Conservation (phyloP, 2,329 filamentous ascomycete genomes). For the Ophiostoma ulmi region DNA sequence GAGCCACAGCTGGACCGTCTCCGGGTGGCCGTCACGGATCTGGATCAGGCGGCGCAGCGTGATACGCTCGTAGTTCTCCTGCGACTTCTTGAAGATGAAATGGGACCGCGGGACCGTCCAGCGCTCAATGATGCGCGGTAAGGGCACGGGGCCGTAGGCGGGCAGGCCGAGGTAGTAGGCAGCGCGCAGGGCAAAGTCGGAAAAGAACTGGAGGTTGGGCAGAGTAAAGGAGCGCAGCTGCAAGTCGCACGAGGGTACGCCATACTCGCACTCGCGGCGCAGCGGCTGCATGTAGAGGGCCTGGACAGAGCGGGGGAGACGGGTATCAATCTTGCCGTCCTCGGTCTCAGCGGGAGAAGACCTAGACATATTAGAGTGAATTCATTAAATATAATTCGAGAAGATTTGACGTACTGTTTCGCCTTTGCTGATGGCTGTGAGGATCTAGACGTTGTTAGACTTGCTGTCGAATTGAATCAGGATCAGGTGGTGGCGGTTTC, state of each 20-base stretch:
- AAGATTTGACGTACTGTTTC: neutral
- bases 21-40: slow-evolving; percentile 84
- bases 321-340: slow-evolving; percentile 32
- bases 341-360: neutral
- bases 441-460: slow-evolving; percentile 9
- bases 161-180: slow-evolving; percentile 90
- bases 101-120: slow-evolving; percentile 88
- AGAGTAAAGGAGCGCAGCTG: slow-evolving; percentile 88
- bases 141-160: slow-evolving; percentile 75
- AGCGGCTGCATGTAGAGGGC: slow-evolving; percentile 82
- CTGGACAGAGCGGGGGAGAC: slow-evolving; percentile 74
- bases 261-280: slow-evolving; percentile 66
- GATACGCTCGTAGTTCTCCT: slow-evolving; percentile 95
- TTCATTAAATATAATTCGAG: neutral
- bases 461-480: neutral
- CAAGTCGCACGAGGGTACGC: slow-evolving; percentile 80
- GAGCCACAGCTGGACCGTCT: slow-evolving; percentile 86
- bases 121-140: slow-evolving; percentile 80
- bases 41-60: slow-evolving; percentile 83
- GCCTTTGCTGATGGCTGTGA: neutral
- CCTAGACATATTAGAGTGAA: neutral
- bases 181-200: slow-evolving; percentile 88
- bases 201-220: slow-evolving; percentile 87
- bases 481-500: neutral
- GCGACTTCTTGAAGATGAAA: slow-evolving; percentile 95